These are phyloP conservation scores for Tothia fuscella DNA, from an alignment of 2,329 filamentous ascomycete species.

Conservation along the genomic window DNA sequence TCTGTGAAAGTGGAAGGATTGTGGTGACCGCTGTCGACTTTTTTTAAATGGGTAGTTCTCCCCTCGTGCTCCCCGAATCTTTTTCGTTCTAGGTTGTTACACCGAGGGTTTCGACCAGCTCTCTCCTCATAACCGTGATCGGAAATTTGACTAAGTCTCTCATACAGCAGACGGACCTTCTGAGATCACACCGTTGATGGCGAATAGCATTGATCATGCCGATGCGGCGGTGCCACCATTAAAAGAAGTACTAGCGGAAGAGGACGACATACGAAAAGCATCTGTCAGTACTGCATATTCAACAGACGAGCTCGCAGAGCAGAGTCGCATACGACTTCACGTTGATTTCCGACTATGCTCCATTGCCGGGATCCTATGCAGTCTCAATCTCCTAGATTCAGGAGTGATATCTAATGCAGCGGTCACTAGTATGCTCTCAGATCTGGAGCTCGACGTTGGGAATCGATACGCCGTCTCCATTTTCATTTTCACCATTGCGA, in stretches of 20 bases:
- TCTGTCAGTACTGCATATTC: not conserved
- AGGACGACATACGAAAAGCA: not conserved
- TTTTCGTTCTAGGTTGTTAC: too few relatives aligned
- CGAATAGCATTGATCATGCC: slow-evolving; percentile 1
- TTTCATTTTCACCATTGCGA: slow-evolving; percentile 60
- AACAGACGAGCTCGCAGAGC: not conserved
- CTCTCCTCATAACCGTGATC: too few relatives aligned
- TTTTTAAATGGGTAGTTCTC: too few relatives aligned
- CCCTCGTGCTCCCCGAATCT: too few relatives aligned
- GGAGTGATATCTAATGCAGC: slow-evolving; percentile 59
- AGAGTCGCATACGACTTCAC: slow-evolving; percentile 42
- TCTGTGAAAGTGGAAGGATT: too few relatives aligned
- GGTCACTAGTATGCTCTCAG: slow-evolving; percentile 54
- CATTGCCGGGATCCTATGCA: slow-evolving; percentile 59
- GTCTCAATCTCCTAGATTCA: slow-evolving; percentile 56
- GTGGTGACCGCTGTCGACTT: too few relatives aligned
- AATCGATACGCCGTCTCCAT: slow-evolving; percentile 58
- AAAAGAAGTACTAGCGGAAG: not conserved
- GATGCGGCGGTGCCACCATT: not conserved
- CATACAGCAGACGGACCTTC: not conserved
- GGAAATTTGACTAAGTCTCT: too few relatives aligned
- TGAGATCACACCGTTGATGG: slow-evolving; percentile 5
- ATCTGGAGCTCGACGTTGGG: slow-evolving; percentile 49
- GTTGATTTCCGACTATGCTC: slow-evolving; percentile 57
- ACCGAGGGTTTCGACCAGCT: too few relatives aligned